phyloP scores from a whole-genome alignment of 139 green algal species.

The Dunaliella primolecta region DNA sequence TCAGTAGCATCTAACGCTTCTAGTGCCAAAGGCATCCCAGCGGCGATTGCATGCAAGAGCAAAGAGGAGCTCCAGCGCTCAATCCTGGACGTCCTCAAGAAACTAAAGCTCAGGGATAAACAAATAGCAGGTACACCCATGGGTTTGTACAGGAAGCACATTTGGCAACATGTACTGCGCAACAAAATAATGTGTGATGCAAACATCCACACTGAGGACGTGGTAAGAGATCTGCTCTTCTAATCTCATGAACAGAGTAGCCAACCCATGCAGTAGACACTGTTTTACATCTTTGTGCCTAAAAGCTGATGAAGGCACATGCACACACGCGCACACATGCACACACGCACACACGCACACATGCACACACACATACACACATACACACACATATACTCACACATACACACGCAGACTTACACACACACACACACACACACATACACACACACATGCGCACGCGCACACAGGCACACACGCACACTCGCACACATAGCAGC shows the following conservation, averaged over 20 bases:
- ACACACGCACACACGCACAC: neutral
- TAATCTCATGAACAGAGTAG: no score
- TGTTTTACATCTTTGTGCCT: no score
- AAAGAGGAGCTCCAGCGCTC: conserved; percentile 38
- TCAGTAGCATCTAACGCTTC: neutral
- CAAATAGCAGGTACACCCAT: conserved; percentile 31
- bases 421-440: neutral
- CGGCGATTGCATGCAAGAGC: conserved; percentile 31
- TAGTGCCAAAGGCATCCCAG: conserved; percentile 18
- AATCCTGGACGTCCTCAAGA: conserved; percentile 43
- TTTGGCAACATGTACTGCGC: no score
- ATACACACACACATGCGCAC: neutral
- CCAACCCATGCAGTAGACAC: no score
- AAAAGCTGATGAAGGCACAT: neutral
- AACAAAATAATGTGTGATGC: no score
- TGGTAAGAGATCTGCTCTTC: no score
- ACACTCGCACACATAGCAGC: conserved; percentile 11
- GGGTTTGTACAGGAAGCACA: no score
- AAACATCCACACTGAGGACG: no score
- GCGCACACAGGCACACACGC: neutral
- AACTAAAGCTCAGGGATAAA: conserved; percentile 41
- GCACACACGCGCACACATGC: neutral
- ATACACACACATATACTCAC: neutral
- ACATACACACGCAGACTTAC: neutral
- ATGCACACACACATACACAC: neutral